Evolutionary conservation across 129 eudicot genomes (phyloP).

Genomic region (Chrysanthemum makinoi): DNA sequence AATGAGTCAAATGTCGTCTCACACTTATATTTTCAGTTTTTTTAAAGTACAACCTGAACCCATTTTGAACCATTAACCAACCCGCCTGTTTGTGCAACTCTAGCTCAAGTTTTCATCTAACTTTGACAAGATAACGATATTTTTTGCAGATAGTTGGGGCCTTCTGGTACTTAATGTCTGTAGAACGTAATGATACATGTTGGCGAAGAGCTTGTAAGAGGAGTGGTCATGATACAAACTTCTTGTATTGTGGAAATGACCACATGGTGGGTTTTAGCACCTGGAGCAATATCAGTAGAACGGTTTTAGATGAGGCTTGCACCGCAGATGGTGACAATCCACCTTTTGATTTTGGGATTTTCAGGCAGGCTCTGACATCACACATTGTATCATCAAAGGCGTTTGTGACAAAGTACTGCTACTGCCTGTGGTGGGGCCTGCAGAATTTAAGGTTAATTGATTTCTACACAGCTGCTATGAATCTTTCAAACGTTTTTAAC

Average conservation of each 20-base stretch:
- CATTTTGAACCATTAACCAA: too few species aligned
- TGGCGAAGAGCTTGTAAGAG: slow-evolving; percentile 70
- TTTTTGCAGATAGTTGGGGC: slow-evolving; percentile 92
- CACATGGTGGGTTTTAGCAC: slow-evolving; percentile 35
- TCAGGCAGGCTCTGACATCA: slow-evolving; percentile 69
- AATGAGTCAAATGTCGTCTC: too few species aligned
- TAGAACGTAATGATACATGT: slow-evolving; percentile 78
- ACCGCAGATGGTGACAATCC: slow-evolving; percentile 42
- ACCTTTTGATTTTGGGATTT: slow-evolving; percentile 89
- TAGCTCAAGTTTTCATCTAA: background rate
- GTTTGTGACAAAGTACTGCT: slow-evolving; percentile 74
- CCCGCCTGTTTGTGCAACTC: too few species aligned
- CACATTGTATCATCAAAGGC: slow-evolving; percentile 59
- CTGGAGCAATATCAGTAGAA: slow-evolving; percentile 58
- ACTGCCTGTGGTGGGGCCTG: slow-evolving; percentile 98
- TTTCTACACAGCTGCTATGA: background rate
- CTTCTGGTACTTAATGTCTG: slow-evolving; percentile 75
- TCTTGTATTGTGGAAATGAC: slow-evolving; percentile 80
- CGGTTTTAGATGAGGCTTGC: slow-evolving; percentile 50
- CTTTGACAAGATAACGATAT: background rate
- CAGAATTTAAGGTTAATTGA: slow-evolving; percentile 74
- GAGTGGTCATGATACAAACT: slow-evolving; percentile 28
- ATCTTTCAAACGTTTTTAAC: background rate
- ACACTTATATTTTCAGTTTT: too few species aligned
- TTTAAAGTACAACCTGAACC: too few species aligned